Percentiles rank a stretch among this genome's conserved stretches.
Evolutionary conservation across 805 yeast species (phyloP).

Genomic region (Naumovozyma dairenensis): DNA sequence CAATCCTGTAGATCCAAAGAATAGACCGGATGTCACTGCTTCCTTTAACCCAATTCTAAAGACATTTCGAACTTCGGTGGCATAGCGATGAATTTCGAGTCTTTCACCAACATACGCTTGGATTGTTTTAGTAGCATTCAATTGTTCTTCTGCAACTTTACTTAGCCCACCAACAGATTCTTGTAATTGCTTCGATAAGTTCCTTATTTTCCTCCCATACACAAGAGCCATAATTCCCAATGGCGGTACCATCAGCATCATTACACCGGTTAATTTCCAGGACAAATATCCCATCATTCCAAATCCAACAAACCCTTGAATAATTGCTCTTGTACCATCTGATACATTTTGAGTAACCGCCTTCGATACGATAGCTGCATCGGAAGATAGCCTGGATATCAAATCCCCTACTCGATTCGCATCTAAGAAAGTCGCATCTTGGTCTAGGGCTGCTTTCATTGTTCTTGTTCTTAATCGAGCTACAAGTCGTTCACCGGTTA

Average conservation of each 20-base stretch:
- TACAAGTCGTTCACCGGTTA: conserved; percentile 80
- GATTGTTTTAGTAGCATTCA: conserved; percentile 75
- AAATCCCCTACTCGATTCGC: conserved; percentile 85
- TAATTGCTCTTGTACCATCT: conserved; percentile 80
- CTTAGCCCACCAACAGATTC: conserved; percentile 78
- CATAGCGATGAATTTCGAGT: conserved; percentile 65
- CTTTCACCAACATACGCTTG: conserved; percentile 85
- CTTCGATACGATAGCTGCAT: conserved; percentile 78
- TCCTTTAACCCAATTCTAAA: conserved; percentile 66
- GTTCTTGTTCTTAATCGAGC: conserved; percentile 74
- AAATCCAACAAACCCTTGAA: conserved; percentile 78
- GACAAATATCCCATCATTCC: conserved; percentile 88
- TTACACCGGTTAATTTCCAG: conserved; percentile 69
- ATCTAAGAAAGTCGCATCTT: conserved; percentile 85
- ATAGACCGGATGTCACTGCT: conserved; percentile 67
- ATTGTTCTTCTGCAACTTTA: conserved; percentile 84
- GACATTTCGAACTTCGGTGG: conserved; percentile 55
- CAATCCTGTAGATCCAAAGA: conserved; percentile 70
- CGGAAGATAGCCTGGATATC: conserved; percentile 79
- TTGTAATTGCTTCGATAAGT: conserved; percentile 66
- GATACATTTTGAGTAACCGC: conserved; percentile 82
- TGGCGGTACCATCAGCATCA: conserved; percentile 77
- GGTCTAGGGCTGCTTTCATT: conserved; percentile 65
- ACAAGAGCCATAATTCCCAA: conserved; percentile 66
- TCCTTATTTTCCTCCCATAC: conserved; percentile 73